phyloP scores from a whole-genome alignment of 2,329 filamentous ascomycete species.

The Botrytis fragariae region DNA sequence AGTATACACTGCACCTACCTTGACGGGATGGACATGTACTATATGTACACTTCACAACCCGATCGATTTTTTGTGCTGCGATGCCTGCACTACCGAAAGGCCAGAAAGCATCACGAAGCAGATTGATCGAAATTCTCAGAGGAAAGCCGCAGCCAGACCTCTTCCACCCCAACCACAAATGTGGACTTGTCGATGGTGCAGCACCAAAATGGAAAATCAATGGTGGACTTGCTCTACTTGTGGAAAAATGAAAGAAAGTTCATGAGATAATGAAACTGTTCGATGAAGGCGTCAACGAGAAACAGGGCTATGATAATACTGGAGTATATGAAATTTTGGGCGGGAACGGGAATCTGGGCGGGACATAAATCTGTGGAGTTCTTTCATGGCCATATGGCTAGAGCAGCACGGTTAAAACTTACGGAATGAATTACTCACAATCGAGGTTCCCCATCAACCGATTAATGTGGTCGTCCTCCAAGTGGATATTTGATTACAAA shows the following conservation, averaged over 20 bases:
- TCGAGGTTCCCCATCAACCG: background rate
- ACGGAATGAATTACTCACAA: background rate
- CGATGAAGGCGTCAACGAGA: background rate
- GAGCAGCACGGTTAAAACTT: background rate
- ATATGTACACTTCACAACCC: constrained; percentile 59
- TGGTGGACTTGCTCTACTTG: constrained; percentile 59
- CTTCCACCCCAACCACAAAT: constrained; percentile 25
- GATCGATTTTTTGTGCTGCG: constrained; percentile 50
- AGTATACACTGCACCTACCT: constrained; percentile 8
- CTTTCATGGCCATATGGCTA: background rate
- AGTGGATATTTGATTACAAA: background rate
- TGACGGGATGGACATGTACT: constrained; percentile 55
- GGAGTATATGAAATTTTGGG: background rate
- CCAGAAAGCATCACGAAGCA: constrained; percentile 36
- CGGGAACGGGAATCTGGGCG: background rate
- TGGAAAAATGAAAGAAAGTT: constrained; percentile 53
- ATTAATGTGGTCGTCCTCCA: background rate
- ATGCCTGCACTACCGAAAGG: constrained; percentile 53
- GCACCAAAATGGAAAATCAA: constrained; percentile 49
- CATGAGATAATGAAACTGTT: constrained; percentile 30
- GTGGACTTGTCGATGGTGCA: constrained; percentile 54
- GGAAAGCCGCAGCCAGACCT: constrained; percentile 20
- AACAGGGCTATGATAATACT: background rate
- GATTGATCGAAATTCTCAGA: constrained; percentile 23
- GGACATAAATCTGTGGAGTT: background rate